Evolutionary conservation across 176 grass and related monocot species (phyloP).

Genomic region (Zoysia pacifica): DNA sequence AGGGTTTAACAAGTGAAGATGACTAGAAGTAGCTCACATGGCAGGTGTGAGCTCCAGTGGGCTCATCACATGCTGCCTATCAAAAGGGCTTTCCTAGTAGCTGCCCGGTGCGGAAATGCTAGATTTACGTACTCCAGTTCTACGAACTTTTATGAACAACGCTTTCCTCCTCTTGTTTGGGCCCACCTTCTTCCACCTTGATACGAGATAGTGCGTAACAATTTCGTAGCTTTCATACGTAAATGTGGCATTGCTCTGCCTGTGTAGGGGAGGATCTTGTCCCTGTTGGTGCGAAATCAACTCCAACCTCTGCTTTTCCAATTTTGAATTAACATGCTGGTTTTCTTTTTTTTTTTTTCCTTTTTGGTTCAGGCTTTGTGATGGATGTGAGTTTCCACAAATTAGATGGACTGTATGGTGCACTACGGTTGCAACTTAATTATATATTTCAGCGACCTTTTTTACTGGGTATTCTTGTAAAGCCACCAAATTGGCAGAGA

Average conservation of each 20-base stretch:
- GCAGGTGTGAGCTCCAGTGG: conserved; percentile 45
- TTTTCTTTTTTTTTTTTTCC: not conserved
- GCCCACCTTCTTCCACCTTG: no score
- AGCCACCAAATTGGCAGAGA: not conserved
- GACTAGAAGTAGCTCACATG: conserved; percentile 48
- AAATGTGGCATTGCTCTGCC: no score
- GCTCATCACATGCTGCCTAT: conserved; percentile 38
- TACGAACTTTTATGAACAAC: no score
- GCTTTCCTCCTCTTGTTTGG: no score
- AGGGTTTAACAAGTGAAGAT: conserved; percentile 51
- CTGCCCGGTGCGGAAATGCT: not conserved
- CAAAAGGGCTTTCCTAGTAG: conserved; percentile 42
- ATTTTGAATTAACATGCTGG: conserved; percentile 15
- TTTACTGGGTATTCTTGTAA: not conserved
- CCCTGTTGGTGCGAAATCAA: conserved; percentile 41
- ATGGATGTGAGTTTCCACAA: not conserved
- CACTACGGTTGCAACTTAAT: not conserved
- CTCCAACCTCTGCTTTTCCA: conserved; percentile 11
- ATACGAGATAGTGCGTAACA: no score
- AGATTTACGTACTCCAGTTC: no score
- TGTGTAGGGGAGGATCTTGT: conserved; percentile 43
- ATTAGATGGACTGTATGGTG: not conserved
- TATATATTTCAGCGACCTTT: conserved; percentile 13
- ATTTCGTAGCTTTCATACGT: no score
- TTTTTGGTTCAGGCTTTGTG: conserved; percentile 12